A percentile compares a stretch with the other conserved stretches of the same genome.
phyloP scores from a whole-genome alignment of 2,329 filamentous ascomycete genomes.

The Penicillium glabrum region DNA sequence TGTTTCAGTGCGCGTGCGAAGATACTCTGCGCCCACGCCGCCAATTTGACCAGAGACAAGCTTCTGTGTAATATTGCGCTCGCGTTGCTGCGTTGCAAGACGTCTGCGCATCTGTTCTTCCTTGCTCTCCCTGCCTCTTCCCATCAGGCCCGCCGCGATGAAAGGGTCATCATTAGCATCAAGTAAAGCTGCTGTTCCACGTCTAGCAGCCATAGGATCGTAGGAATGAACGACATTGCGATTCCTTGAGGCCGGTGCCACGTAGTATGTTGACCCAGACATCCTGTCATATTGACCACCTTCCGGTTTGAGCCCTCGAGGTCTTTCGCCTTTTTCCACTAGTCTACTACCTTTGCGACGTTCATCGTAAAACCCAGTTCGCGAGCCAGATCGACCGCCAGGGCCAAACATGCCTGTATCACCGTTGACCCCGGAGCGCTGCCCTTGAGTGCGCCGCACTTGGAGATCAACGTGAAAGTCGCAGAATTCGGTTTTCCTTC shows the following conservation, averaged over 20 bases:
- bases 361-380: constrained; percentile 40
- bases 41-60: constrained; percentile 36
- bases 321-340: neutral
- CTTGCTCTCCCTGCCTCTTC: constrained; percentile 41
- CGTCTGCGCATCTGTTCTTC: constrained; percentile 45
- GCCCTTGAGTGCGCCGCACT: constrained; percentile 66
- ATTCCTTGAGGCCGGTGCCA: constrained; percentile 37
- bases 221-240: constrained; percentile 18
- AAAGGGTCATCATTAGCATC: constrained; percentile 47
- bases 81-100: constrained; percentile 44
- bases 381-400: constrained; percentile 39
- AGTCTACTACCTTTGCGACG: constrained; percentile 15
- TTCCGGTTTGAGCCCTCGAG: constrained; percentile 31
- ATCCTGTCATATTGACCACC: constrained; percentile 41
- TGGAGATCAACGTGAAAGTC: constrained; percentile 88
- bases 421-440: constrained; percentile 76
- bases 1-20: constrained; percentile 35
- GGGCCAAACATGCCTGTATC: constrained; percentile 56
- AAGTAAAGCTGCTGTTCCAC: constrained; percentile 42
- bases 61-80: constrained; percentile 46
- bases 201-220: constrained; percentile 23
- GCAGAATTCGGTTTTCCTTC: constrained; percentile 83
- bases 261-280: constrained; percentile 47
- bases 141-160: constrained; percentile 38
- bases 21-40: constrained; percentile 46